A percentile compares a stretch with the other conserved stretches of the same genome.
Evolutionary conservation across 148 eudicot species (phyloP).

Genomic region (Diospyros lotus): DNA sequence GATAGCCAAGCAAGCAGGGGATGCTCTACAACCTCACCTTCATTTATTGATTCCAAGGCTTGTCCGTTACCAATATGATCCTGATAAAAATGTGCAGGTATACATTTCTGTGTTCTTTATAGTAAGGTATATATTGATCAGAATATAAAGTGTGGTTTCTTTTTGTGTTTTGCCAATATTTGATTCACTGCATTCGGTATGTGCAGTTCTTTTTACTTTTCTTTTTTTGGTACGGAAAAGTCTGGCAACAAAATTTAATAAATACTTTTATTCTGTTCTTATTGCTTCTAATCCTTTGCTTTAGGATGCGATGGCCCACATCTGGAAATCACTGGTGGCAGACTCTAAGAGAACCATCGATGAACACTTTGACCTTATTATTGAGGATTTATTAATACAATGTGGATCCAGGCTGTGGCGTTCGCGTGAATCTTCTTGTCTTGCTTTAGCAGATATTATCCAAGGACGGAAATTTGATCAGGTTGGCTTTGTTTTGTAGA

Average conservation of each 20-base stretch:
- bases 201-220: background rate
- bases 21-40: conserved; percentile 80
- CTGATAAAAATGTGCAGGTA: conserved; percentile 98
- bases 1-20: conserved; percentile 97
- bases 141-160: background rate
- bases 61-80: conserved; percentile 93
- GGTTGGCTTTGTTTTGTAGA: conserved; percentile 24
- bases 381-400: conserved; percentile 76
- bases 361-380: conserved; percentile 64
- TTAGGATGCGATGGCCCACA: conserved; percentile 97
- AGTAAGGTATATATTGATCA: background rate
- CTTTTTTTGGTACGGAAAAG: background rate
- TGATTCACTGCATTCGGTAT: background rate
- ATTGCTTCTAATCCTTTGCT: conserved; percentile 9
- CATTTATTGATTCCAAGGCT: conserved; percentile 80
- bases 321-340: conserved; percentile 90
- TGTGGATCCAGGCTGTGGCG: conserved; percentile 99
- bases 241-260: background rate
- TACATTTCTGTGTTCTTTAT: conserved; percentile 9
- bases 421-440: conserved; percentile 94
- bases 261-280: background rate
- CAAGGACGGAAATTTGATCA: conserved; percentile 95
- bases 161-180: background rate
- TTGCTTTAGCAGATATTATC: conserved; percentile 86
- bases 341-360: conserved; percentile 83